Evolutionary conservation across 2,329 filamentous ascomycete species (phyloP).

Genomic region (Exutisphaerella laricina): DNA sequence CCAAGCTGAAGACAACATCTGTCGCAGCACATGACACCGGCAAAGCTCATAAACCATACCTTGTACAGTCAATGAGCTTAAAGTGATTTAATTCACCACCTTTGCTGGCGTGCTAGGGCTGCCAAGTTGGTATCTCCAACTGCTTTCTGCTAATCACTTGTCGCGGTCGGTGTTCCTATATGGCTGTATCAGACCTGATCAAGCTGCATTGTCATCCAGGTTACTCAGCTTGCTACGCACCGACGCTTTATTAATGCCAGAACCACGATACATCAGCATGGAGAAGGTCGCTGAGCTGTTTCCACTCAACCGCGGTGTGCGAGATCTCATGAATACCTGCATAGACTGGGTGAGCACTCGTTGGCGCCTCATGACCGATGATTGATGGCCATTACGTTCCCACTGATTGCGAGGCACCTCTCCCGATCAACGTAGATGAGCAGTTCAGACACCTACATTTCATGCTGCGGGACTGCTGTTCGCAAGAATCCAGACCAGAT

Average conservation of each 20-base stretch:
- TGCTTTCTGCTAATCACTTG: too few relatives aligned
- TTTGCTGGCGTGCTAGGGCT: too few relatives aligned
- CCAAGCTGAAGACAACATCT: too few relatives aligned
- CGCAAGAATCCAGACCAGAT: constrained; percentile 2
- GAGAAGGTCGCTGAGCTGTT: constrained; percentile 22
- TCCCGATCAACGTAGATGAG: constrained; percentile 6
- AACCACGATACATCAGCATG: constrained; percentile 13
- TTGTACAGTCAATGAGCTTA: too few relatives aligned
- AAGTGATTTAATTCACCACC: too few relatives aligned
- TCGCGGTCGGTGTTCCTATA: too few relatives aligned
- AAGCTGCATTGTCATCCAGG: too few relatives aligned
- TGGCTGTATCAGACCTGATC: too few relatives aligned
- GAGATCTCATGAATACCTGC: constrained; percentile 14
- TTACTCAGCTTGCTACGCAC: too few relatives aligned
- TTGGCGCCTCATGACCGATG: constrained; percentile 12
- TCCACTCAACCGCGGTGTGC: constrained; percentile 17
- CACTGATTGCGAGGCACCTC: background rate
- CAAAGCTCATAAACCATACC: too few relatives aligned
- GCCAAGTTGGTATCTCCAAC: too few relatives aligned
- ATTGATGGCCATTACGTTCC: constrained; percentile 9
- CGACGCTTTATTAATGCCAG: constrained; percentile 13
- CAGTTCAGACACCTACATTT: constrained; percentile 9
- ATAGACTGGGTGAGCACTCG: constrained; percentile 12
- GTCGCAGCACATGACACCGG: too few relatives aligned
- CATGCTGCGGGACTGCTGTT: constrained; percentile 10